Conservation (phyloP, 1,284 basidiomycete genomes). For the Irpex rosettiformis region DNA sequence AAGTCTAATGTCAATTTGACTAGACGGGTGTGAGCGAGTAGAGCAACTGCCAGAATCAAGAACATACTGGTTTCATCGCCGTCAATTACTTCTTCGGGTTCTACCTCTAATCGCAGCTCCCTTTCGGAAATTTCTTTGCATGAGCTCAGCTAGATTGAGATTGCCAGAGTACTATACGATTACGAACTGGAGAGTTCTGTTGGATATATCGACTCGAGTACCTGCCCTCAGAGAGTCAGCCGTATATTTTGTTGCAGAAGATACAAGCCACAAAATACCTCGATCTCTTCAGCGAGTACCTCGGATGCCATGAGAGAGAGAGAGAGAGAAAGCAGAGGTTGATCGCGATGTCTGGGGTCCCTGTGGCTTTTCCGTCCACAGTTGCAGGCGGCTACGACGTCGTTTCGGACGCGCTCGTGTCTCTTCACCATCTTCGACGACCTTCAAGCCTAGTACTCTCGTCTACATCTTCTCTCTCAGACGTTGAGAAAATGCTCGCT, state of each 20-base stretch:
- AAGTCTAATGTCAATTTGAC: constrained; percentile 78
- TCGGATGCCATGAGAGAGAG: constrained; percentile 50
- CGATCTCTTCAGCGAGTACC: constrained; percentile 78
- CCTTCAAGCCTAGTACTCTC: neutral
- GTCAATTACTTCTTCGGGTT: constrained; percentile 78
- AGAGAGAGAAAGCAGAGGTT: too few species aligned
- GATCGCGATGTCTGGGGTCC: constrained; percentile 18
- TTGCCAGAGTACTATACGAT: constrained; percentile 19
- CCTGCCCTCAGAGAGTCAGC: constrained; percentile 42
- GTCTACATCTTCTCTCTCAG: neutral
- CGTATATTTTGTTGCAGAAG: constrained; percentile 5
- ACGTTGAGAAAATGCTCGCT: neutral
- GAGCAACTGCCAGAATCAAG: constrained; percentile 11
- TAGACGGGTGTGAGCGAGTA: constrained; percentile 32
- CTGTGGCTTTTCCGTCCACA: neutral
- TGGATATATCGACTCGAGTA: constrained; percentile 94
- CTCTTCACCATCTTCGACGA: neutral
- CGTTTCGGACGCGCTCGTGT: neutral
- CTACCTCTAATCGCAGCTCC: constrained; percentile 81
- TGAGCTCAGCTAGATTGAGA: constrained; percentile 44
- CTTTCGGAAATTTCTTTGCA: constrained; percentile 80
- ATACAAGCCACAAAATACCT: constrained; percentile 48
- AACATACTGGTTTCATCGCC: constrained; percentile 57
- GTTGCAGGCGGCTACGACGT: neutral
- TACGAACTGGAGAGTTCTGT: constrained; percentile 89